Evolutionary conservation across 352 stramenopile genomes (phyloP).

Genomic region (Phytopythium delawarense): DNA sequence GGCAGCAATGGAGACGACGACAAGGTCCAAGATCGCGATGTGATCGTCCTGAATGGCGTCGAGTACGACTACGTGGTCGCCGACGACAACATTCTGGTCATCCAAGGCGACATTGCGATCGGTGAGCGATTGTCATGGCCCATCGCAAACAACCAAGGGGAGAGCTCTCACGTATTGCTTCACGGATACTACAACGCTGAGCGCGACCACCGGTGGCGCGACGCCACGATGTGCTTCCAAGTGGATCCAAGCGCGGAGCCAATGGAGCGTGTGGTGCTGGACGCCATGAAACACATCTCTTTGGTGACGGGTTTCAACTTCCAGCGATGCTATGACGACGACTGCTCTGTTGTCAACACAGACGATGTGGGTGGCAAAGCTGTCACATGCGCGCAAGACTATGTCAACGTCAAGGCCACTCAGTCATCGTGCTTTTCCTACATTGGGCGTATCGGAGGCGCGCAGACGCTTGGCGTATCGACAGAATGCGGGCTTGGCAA

Average conservation of each 20-base stretch:
- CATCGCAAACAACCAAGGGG: slow-evolving; percentile 3
- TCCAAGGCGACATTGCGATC: slow-evolving; percentile 76
- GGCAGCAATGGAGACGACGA: slow-evolving; percentile 13
- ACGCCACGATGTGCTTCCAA: slow-evolving; percentile 65
- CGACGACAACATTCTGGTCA: slow-evolving; percentile 70
- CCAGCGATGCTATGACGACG: slow-evolving; percentile 38
- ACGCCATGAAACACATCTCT: slow-evolving; percentile 60
- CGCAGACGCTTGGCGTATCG: slow-evolving; percentile 63
- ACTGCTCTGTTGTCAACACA: slow-evolving; percentile 16
- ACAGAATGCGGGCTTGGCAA: slow-evolving; percentile 68
- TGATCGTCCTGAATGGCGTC: slow-evolving; percentile 69
- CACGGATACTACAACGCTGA: slow-evolving; percentile 84
- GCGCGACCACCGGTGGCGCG: slow-evolving; percentile 65
- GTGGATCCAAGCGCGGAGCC: slow-evolving; percentile 36
- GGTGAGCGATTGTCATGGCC: slow-evolving; percentile 42
- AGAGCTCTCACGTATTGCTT: slow-evolving; percentile 28
- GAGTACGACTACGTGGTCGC: slow-evolving; percentile 81
- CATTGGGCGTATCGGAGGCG: slow-evolving; percentile 66
- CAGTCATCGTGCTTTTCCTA: slow-evolving; percentile 74
- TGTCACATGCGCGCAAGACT: slow-evolving; percentile 47
- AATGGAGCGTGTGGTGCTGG: slow-evolving; percentile 37
- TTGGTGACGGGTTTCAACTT: slow-evolving; percentile 68
- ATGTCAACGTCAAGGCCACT: slow-evolving; percentile 48
- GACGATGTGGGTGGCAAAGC: slow-evolving; percentile 16
- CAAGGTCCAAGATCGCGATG: slow-evolving; percentile 22